Percentiles rank a stretch among this genome's conserved stretches.
Evolutionary conservation across 305 asterid genomes (phyloP).

Genomic region (Caryopteris hybrid): DNA sequence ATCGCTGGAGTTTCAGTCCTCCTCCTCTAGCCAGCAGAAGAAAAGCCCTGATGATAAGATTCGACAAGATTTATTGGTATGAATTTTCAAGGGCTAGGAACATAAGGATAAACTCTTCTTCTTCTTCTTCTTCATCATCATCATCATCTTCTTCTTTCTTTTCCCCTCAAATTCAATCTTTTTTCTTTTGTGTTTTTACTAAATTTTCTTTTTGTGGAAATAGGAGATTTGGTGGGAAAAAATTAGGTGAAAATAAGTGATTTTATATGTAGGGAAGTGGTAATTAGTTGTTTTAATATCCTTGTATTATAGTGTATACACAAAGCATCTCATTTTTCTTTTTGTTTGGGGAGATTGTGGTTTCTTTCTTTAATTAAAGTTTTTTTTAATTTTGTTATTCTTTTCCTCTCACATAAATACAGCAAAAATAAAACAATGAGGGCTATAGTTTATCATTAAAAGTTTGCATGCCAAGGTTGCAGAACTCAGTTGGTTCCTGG

Average conservation of each 20-base stretch:
- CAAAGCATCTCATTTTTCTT: slow-evolving; percentile 8
- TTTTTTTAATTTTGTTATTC: too few relatives aligned
- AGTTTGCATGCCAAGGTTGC: too few relatives aligned
- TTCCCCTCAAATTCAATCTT: not conserved
- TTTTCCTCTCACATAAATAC: too few relatives aligned
- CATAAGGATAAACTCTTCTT: not conserved
- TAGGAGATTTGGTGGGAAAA: slow-evolving; percentile 1
- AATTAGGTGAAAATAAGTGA: slow-evolving; percentile 19
- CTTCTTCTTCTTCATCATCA: not conserved
- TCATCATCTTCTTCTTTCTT: too few relatives aligned
- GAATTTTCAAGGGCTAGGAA: not conserved
- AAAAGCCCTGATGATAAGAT: slow-evolving; percentile 29
- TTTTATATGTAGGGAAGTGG: slow-evolving; percentile 16
- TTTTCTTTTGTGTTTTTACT: not conserved
- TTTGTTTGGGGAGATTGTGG: slow-evolving; percentile 7
- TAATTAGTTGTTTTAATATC: not conserved
- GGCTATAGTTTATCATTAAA: too few relatives aligned
- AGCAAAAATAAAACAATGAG: too few relatives aligned
- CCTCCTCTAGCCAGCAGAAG: slow-evolving; percentile 39
- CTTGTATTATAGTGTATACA: slow-evolving; percentile 30
- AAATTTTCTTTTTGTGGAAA: not conserved
- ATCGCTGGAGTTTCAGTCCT: slow-evolving; percentile 39
- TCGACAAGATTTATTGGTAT: slow-evolving; percentile 31
- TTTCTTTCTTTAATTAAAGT: not conserved
- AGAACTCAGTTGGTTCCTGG: too few relatives aligned